Evolutionary conservation across 2,329 filamentous ascomycete genomes (phyloP).

Genomic region (Xylaria sp.): DNA sequence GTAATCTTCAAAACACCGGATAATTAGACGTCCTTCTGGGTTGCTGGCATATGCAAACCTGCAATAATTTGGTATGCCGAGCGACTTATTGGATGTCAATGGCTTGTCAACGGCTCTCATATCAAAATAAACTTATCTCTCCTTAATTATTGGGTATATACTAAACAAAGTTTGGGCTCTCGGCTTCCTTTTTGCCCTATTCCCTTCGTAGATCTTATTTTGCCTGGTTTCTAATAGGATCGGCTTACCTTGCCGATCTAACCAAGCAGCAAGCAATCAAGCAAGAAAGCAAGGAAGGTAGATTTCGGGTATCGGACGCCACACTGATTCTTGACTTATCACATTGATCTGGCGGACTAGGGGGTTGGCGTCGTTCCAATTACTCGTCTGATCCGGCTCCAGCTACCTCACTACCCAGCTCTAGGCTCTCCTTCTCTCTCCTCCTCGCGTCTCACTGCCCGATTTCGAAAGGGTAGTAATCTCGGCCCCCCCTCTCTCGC

Average conservation of each 20-base stretch:
- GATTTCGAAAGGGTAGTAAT: constrained; percentile 9
- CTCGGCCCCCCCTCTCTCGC: neutral
- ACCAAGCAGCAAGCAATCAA: constrained; percentile 18
- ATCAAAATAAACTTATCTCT: neutral
- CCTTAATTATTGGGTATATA: neutral
- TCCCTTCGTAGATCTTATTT: constrained; percentile 9
- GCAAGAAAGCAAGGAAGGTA: constrained; percentile 13
- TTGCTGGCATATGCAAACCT: constrained; percentile 15
- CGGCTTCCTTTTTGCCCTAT: neutral
- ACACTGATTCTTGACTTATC: constrained; percentile 6
- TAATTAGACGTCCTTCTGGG: neutral
- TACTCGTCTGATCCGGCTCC: constrained; percentile 17
- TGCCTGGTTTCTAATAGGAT: constrained; percentile 31
- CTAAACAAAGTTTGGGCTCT: neutral
- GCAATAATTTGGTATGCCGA: neutral
- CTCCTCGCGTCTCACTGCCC: constrained; percentile 1
- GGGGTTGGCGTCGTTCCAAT: neutral
- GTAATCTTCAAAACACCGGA: constrained; percentile 3
- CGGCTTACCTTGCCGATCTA: constrained; percentile 38
- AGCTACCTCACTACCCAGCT: neutral
- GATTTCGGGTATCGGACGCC: constrained; percentile 40
- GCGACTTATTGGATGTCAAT: neutral
- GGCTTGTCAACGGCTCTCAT: constrained; percentile 1
- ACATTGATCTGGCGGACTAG: constrained; percentile 12
- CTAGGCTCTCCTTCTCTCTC: neutral